phyloP scores from a whole-genome alignment of 106 monocot species.

The Apostasia ramifera region DNA sequence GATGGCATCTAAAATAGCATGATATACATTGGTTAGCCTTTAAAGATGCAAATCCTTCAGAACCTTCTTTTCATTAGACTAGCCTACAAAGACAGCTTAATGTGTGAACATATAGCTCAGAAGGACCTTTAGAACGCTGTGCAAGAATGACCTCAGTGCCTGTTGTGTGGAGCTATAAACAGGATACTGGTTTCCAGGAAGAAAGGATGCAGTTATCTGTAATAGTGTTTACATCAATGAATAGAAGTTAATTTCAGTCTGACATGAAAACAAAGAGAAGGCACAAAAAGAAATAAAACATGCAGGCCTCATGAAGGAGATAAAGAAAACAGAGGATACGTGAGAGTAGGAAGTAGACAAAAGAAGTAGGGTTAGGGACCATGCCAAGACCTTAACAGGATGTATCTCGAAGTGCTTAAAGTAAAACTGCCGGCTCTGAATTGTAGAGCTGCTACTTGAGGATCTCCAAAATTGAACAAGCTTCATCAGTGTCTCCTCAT shows the following conservation, averaged over 20 bases:
- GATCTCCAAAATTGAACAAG: slow-evolving; percentile 86
- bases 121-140: slow-evolving; percentile 76
- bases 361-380: not conserved
- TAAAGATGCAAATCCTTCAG: not conserved
- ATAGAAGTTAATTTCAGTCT: not conserved
- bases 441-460: slow-evolving; percentile 45
- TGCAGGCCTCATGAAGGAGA: not conserved
- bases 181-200: slow-evolving; percentile 57
- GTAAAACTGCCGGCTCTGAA: slow-evolving; percentile 50
- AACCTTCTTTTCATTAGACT: not conserved
- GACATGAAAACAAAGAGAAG: too few relatives aligned
- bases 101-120: not conserved
- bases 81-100: not conserved
- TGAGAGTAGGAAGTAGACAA: not conserved
- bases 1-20: slow-evolving; percentile 55
- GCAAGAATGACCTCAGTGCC: slow-evolving; percentile 64
- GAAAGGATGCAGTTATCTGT: slow-evolving; percentile 72
- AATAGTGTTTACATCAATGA: slow-evolving; percentile 1
- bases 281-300: slow-evolving; percentile 7
- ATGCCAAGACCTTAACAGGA: slow-evolving; percentile 59
- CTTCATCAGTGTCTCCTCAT: slow-evolving; percentile 88
- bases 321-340: not conserved
- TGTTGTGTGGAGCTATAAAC: slow-evolving; percentile 81
- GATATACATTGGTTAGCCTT: not conserved
- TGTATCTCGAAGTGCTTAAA: slow-evolving; percentile 91